phyloP scores from a whole-genome alignment of 805 yeast species.

The Starmerella floris region DNA sequence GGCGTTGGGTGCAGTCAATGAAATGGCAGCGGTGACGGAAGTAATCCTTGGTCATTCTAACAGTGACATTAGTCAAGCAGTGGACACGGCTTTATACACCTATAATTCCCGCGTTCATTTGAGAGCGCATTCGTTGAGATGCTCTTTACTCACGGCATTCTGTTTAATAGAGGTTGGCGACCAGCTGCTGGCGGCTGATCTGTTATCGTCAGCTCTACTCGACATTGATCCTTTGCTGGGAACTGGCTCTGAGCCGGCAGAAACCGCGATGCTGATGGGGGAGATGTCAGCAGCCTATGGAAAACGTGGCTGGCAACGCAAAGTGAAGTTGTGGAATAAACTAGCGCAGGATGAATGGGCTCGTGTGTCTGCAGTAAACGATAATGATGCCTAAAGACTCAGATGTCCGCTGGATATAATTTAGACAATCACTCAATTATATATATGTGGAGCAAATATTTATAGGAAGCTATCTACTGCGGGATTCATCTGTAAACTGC shows the following conservation, averaged over 20 bases:
- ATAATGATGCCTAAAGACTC: too few species aligned
- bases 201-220: constrained; percentile 35
- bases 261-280: constrained; percentile 41
- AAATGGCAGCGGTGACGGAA: constrained; percentile 66
- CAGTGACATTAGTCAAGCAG: constrained; percentile 27
- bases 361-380: too few species aligned
- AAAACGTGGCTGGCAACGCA: constrained; percentile 38
- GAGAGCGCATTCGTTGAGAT: constrained; percentile 56
- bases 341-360: constrained; percentile 15
- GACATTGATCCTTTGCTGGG: constrained; percentile 26
- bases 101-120: constrained; percentile 58
- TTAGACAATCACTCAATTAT: too few species aligned
- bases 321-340: constrained; percentile 60
- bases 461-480: too few species aligned
- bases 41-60: constrained; percentile 34
- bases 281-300: constrained; percentile 42
- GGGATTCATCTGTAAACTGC: constrained; percentile 41
- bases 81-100: constrained; percentile 64
- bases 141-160: constrained; percentile 56
- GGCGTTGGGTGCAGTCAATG: constrained; percentile 72
- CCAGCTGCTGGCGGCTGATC: constrained; percentile 34
- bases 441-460: too few species aligned
- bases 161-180: constrained; percentile 36
- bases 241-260: constrained; percentile 24
- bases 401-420: too few species aligned